These are phyloP conservation scores for Kodamaea nitidulidarum DNA, from an alignment of 805 yeast genomes.

Conservation along the genomic window DNA sequence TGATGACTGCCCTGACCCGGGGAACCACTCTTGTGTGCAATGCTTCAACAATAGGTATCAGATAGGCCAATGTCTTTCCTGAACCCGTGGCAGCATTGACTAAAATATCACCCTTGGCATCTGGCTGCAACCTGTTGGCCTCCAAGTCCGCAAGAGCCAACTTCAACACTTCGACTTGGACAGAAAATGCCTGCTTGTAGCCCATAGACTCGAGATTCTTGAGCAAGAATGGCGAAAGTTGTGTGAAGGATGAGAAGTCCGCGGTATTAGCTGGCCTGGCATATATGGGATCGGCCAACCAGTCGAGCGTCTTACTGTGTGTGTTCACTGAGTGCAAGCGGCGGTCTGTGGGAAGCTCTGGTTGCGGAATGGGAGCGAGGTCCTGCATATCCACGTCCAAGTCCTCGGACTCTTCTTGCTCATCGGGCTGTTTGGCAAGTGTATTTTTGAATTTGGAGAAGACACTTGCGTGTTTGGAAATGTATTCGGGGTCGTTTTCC, in stretches of 20 bases:
- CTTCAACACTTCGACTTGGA: slow-evolving; percentile 68
- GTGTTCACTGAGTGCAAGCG: slow-evolving; percentile 26
- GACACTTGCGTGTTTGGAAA: slow-evolving; percentile 20
- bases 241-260: slow-evolving; percentile 46
- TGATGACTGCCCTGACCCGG: slow-evolving; percentile 64
- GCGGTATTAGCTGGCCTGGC: slow-evolving; percentile 44
- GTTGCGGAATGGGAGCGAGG: slow-evolving; percentile 82
- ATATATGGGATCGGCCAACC: slow-evolving; percentile 66
- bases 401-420: slow-evolving; percentile 17
- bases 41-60: slow-evolving; percentile 75
- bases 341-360: slow-evolving; percentile 56
- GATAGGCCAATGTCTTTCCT: slow-evolving; percentile 90
- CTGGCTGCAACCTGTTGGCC: slow-evolving; percentile 42
- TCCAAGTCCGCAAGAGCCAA: slow-evolving; percentile 43
- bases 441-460: slow-evolving; percentile 28
- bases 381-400: slow-evolving; percentile 19
- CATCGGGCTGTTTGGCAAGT: slow-evolving; percentile 7
- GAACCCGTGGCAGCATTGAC: slow-evolving; percentile 96
- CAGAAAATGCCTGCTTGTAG: slow-evolving; percentile 63
- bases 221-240: slow-evolving; percentile 40
- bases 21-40: slow-evolving; percentile 65
- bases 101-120: slow-evolving; percentile 66
- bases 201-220: slow-evolving; percentile 46
- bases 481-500: slow-evolving; percentile 15
- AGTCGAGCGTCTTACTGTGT: slow-evolving; percentile 42